Percentiles rank a stretch among this genome's conserved stretches.
These are phyloP conservation scores for Verticillium longisporum DNA, from an alignment of 2,329 filamentous ascomycete genomes.

Conservation along the genomic window DNA sequence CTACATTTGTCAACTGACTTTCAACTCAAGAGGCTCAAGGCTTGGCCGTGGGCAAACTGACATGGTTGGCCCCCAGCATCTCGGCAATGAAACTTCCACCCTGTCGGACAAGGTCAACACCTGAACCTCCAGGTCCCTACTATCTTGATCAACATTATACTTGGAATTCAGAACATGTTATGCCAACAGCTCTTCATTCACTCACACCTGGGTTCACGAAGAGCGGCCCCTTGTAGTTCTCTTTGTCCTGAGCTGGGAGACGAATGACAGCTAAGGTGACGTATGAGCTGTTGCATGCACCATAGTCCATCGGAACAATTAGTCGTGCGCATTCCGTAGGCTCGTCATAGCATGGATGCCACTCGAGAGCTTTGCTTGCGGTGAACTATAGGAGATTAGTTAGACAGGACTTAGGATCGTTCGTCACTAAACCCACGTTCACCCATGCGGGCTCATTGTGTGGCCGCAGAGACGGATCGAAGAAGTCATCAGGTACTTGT, in stretches of 20 bases:
- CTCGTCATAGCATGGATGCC: not conserved
- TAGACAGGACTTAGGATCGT: no score
- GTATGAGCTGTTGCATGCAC: not conserved
- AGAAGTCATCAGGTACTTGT: not conserved
- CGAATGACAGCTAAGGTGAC: not conserved
- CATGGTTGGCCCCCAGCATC: conserved; percentile 37
- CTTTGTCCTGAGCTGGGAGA: not conserved
- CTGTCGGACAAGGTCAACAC: not conserved
- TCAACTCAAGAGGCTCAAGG: no score
- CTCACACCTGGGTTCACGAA: not conserved
- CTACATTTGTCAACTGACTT: conserved; percentile 7
- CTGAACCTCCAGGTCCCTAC: not conserved
- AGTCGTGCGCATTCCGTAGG: not conserved
- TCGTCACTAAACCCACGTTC: not conserved
- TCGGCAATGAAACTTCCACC: conserved; percentile 21
- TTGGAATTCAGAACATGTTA: not conserved
- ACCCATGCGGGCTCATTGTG: not conserved
- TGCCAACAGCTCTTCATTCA: not conserved
- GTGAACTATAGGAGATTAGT: not conserved
- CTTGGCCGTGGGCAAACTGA: conserved; percentile 11
- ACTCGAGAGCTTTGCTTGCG: not conserved
- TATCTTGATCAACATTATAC: no score
- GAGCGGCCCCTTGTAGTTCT: not conserved
- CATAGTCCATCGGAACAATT: not conserved
- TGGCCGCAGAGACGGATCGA: not conserved